Conservation (phyloP, 331 rosid genomes). For the Malus hybrid region DNA sequence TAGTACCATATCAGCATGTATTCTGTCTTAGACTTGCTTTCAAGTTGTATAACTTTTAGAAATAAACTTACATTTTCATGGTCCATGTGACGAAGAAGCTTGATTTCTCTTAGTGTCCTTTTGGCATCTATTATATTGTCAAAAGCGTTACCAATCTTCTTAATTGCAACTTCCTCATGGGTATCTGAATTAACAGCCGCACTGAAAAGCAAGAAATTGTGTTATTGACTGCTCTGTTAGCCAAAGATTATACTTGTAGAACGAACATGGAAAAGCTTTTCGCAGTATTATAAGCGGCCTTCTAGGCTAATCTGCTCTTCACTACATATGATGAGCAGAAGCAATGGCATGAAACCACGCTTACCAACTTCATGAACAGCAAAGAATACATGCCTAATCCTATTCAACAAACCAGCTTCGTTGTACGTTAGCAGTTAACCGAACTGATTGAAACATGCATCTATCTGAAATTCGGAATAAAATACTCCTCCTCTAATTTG, state of each 20-base stretch:
- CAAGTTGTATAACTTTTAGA: not conserved
- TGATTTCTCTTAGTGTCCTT: slow-evolving; percentile 88
- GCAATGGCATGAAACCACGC: not conserved
- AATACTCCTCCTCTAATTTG: not conserved
- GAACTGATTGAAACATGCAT: not conserved
- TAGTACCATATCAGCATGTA: not conserved
- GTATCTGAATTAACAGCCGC: slow-evolving; percentile 88
- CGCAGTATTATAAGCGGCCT: not conserved
- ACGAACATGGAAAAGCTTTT: not conserved
- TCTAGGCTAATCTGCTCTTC: not conserved
- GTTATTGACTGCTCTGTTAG: slow-evolving; percentile 1
- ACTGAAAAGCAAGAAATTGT: slow-evolving; percentile 33
- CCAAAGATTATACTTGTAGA: not conserved
- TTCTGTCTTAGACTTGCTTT: not conserved
- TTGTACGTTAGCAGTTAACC: not conserved
- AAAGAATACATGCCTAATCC: too few relatives aligned
- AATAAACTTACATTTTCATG: slow-evolving; percentile 69
- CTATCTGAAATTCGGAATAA: not conserved
- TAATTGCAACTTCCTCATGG: slow-evolving; percentile 87
- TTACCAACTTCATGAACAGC: not conserved
- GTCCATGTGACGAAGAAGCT: slow-evolving; percentile 83
- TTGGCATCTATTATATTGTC: slow-evolving; percentile 83
- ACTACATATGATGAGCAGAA: not conserved
- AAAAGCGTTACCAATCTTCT: slow-evolving; percentile 84
- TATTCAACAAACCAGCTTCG: not conserved